These are phyloP conservation scores for Diplodia intermedia DNA, from an alignment of 2,329 filamentous ascomycete genomes.

Conservation along the genomic window DNA sequence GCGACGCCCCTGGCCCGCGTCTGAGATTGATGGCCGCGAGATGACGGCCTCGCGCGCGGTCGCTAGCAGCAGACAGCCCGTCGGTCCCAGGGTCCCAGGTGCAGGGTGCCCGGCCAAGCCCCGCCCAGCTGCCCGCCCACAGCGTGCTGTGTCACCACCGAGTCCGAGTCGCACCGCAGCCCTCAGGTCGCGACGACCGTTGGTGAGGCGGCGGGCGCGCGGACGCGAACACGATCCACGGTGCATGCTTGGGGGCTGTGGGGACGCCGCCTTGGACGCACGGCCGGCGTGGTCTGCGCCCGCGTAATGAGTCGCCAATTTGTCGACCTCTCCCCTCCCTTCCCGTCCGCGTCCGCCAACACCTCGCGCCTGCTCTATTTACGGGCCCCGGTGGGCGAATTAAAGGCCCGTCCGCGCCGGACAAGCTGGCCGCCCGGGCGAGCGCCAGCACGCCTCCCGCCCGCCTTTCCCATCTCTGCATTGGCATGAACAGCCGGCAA, in stretches of 20 bases:
- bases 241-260: neutral
- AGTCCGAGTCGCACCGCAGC: slow-evolving; percentile 11
- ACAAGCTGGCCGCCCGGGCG: too few relatives aligned
- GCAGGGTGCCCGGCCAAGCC: neutral
- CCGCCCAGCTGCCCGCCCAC: neutral
- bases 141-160: slow-evolving; percentile 3
- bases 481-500: neutral
- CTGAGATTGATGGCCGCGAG: slow-evolving; percentile 23
- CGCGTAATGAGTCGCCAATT: slow-evolving; percentile 20
- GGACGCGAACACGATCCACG: slow-evolving; percentile 13
- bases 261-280: too few relatives aligned
- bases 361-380: slow-evolving; percentile 9
- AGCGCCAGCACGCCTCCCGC: neutral
- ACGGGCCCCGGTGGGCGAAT: neutral
- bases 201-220: neutral
- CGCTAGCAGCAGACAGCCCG: neutral
- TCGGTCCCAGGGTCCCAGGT: too few relatives aligned
- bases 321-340: neutral
- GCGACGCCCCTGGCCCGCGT: slow-evolving; percentile 22
- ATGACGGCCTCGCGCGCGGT: slow-evolving; percentile 7
- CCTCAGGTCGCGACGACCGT: neutral
- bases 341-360: neutral
- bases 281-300: neutral
- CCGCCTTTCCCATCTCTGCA: neutral
- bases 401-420: slow-evolving; percentile 7